Percentiles rank a stretch among this genome's conserved stretches.
These are phyloP conservation scores for Asterionellopsis glacialis DNA, from an alignment of 108 stramenopile genomes.

Conservation along the genomic window DNA sequence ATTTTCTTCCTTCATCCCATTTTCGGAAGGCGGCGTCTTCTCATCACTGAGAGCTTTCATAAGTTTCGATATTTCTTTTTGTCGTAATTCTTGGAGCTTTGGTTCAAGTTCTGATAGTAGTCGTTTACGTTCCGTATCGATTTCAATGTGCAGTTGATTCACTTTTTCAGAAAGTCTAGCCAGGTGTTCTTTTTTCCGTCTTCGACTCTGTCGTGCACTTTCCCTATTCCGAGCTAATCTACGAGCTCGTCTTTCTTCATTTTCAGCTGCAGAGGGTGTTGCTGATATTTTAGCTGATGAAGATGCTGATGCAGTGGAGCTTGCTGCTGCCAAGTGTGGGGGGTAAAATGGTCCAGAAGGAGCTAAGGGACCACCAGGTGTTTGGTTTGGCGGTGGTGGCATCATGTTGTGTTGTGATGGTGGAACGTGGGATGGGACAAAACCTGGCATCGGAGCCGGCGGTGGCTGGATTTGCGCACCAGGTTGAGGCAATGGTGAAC, in stretches of 20 bases:
- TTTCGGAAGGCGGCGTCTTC: no score
- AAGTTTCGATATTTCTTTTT: slow-evolving; percentile 21
- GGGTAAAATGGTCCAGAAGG: background rate
- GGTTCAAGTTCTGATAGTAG: slow-evolving; percentile 54
- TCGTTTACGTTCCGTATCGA: slow-evolving; percentile 53
- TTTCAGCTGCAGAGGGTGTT: slow-evolving; percentile 37
- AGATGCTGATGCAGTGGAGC: slow-evolving; percentile 14
- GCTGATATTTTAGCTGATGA: slow-evolving; percentile 13
- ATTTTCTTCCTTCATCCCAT: no score
- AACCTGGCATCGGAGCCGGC: slow-evolving; percentile 4
- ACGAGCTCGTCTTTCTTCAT: slow-evolving; percentile 74
- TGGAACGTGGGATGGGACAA: slow-evolving; percentile 3
- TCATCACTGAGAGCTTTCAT: background rate
- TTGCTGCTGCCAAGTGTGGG: background rate
- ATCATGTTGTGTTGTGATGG: slow-evolving; percentile 16
- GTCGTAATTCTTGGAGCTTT: slow-evolving; percentile 13
- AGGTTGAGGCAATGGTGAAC: slow-evolving; percentile 11
- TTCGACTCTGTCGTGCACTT: slow-evolving; percentile 69
- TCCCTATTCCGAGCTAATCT: slow-evolving; percentile 84
- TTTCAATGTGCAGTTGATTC: slow-evolving; percentile 43
- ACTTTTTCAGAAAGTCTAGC: slow-evolving; percentile 59
- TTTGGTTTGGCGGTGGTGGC: slow-evolving; percentile 15
- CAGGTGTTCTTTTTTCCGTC: slow-evolving; percentile 79
- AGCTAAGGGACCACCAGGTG: slow-evolving; percentile 17
- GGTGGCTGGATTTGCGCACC: no score